Evolutionary conservation across 1,284 basidiomycete genomes (phyloP).

Genomic region (Moniliella sp.): DNA sequence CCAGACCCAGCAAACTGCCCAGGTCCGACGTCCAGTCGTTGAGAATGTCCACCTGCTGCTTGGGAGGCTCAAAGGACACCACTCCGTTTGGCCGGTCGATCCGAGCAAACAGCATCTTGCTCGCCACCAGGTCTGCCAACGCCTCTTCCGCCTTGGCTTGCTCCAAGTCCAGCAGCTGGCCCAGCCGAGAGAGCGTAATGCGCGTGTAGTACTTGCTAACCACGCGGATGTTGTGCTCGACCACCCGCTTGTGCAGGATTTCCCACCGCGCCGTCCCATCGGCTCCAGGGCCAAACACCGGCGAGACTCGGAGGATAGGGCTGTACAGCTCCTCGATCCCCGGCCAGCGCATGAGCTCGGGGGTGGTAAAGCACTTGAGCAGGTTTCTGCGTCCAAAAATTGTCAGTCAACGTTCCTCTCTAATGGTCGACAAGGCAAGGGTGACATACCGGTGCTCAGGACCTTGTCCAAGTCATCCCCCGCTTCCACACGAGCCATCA

Average conservation of each 20-base stretch:
- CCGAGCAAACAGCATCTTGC: slow-evolving; percentile 73
- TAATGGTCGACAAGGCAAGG: background rate
- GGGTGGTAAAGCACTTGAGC: slow-evolving; percentile 83
- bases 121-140: slow-evolving; percentile 68
- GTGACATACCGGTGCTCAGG: slow-evolving; percentile 56
- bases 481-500: slow-evolving; percentile 64
- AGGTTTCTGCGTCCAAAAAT: slow-evolving; percentile 48
- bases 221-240: slow-evolving; percentile 96
- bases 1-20: slow-evolving; percentile 47
- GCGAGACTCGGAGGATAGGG: slow-evolving; percentile 53
- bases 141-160: slow-evolving; percentile 62
- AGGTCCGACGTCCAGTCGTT: slow-evolving; percentile 93
- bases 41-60: slow-evolving; percentile 40
- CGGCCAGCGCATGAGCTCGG: slow-evolving; percentile 92
- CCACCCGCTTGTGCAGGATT: slow-evolving; percentile 77
- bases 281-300: slow-evolving; percentile 45
- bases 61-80: slow-evolving; percentile 46
- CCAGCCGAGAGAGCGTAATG: slow-evolving; percentile 62
- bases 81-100: slow-evolving; percentile 78
- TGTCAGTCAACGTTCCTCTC: too few relatives aligned
- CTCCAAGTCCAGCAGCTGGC: slow-evolving; percentile 66
- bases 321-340: slow-evolving; percentile 82
- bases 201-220: slow-evolving; percentile 82
- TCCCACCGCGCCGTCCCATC: slow-evolving; percentile 63
- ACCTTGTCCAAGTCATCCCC: slow-evolving; percentile 51